Conservation (phyloP, 108 stramenopile species). For the Nitzschia putrida region DNA sequence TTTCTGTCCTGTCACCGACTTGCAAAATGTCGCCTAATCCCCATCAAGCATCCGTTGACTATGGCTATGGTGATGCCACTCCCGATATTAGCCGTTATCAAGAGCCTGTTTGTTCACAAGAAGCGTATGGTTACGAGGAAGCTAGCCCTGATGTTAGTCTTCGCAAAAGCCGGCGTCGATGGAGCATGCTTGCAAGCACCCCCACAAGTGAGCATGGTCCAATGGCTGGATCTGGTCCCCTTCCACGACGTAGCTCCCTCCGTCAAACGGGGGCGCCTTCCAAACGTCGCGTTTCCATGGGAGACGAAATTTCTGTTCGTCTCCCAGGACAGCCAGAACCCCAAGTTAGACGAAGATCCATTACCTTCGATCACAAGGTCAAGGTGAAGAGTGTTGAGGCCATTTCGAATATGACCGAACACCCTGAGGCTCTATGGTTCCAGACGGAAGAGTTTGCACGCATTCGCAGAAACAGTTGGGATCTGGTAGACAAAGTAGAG, state of each 20-base stretch:
- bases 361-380: slow-evolving; percentile 4
- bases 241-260: slow-evolving; percentile 14
- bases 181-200: not conserved
- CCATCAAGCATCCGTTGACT: not conserved
- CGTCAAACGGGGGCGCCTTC: not conserved
- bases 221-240: not conserved
- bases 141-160: slow-evolving; percentile 4
- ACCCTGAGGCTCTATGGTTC: slow-evolving; percentile 9
- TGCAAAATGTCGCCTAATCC: too few species aligned
- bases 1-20: too few species aligned
- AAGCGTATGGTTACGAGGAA: slow-evolving; percentile 15
- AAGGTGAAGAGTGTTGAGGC: slow-evolving; percentile 7
- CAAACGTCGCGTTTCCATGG: slow-evolving; percentile 8
- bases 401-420: not conserved
- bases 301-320: not conserved
- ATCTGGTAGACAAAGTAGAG: slow-evolving; percentile 13
- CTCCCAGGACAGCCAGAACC: slow-evolving; percentile 5
- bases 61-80: not conserved
- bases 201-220: not conserved
- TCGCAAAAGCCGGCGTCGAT: not conserved
- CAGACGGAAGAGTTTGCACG: slow-evolving; percentile 5
- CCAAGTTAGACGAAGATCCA: slow-evolving; percentile 1
- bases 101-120: not conserved
- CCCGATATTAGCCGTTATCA: not conserved
- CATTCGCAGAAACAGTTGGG: slow-evolving; percentile 14